Evolutionary conservation across 2,329 filamentous ascomycete species (phyloP), one percentile per base, ranked within the genome.

Genomic region (Allantophomopsis lycopodina): DNA sequence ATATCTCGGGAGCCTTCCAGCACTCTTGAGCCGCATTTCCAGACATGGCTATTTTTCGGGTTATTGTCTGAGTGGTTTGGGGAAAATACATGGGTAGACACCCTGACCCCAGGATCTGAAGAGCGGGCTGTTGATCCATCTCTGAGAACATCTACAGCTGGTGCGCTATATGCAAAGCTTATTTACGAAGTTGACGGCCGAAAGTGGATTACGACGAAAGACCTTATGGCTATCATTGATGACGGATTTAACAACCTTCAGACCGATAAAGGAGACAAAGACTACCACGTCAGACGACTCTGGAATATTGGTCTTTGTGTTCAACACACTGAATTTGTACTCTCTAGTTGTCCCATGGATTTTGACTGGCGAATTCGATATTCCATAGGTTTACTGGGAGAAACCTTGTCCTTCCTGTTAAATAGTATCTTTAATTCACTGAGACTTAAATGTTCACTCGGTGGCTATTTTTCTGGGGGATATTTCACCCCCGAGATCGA

Each of bases 1-100:
- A 33, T 47, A 7, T 42, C 52, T 37, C 42, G 50, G 2, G 48
- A 49, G 3, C 44, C 50, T 7, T 33, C 44, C 7, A 40, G 42
- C 3, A 50, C 53, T 10, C 39, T 52, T 8, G 43, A 55, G 28
- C 39, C 46, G 0, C 55, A 58, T 33, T 36, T 55, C 12, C 57
- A 59, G 38, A 57, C 51, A 6, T 60, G 57, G 55, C 44, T 60
- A 7, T 58, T 50, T 37, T 56, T 60, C 41, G 56, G 57, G 0
- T 42, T 55, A 4, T 21, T 55, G 13, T 46, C 52, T 5, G 57
- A 60, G 38, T 47, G 55, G 20, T 31, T 57, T 3, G 47, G 50
- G 8, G 40, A 21, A 5, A 49, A 46, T 34, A 16, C 31, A 32
- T 20, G 18, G 18, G 18, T 20, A 20, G 18, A 20, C 7, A 20